A percentile compares a stretch with the other conserved stretches of the same genome.
These are phyloP conservation scores for Trichaptum fuscoviolaceum DNA, from an alignment of 768 basidiomycete species.

Conservation along the genomic window DNA sequence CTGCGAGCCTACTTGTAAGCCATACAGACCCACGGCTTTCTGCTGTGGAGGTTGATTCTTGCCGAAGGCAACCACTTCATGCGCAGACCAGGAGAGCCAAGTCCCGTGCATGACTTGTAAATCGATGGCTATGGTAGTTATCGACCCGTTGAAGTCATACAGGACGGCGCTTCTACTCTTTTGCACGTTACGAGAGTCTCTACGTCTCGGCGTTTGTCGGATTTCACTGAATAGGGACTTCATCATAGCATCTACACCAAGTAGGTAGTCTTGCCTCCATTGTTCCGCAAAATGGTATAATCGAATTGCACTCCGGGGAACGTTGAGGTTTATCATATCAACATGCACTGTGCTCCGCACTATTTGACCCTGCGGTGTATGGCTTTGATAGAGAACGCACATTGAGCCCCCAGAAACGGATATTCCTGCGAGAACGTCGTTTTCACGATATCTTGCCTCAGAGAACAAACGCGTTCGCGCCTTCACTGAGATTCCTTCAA, in stretches of 20 bases:
- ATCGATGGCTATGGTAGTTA: slow-evolving; percentile 50
- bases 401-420: background rate
- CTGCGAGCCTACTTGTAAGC: slow-evolving; percentile 60
- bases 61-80: slow-evolving; percentile 43
- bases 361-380: background rate
- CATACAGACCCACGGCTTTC: slow-evolving; percentile 21
- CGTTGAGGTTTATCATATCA: slow-evolving; percentile 44
- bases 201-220: slow-evolving; percentile 29
- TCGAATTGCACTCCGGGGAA: slow-evolving; percentile 78
- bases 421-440: slow-evolving; percentile 1
- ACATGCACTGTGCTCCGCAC: background rate
- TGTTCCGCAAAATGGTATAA: slow-evolving; percentile 76
- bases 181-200: background rate
- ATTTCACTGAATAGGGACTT: slow-evolving; percentile 64
- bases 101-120: slow-evolving; percentile 87
- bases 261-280: slow-evolving; percentile 77
- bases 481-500: slow-evolving; percentile 36
- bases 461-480: background rate
- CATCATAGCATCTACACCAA: slow-evolving; percentile 64
- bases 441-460: slow-evolving; percentile 1
- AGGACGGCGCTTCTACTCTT: slow-evolving; percentile 14
- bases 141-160: slow-evolving; percentile 47
- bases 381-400: background rate
- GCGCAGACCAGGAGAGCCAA: slow-evolving; percentile 74
- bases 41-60: slow-evolving; percentile 34